Percentiles rank a stretch among this genome's conserved stretches.
Conservation (phyloP, 352 stramenopile genomes). For the Phytophthora chlamydospora region DNA sequence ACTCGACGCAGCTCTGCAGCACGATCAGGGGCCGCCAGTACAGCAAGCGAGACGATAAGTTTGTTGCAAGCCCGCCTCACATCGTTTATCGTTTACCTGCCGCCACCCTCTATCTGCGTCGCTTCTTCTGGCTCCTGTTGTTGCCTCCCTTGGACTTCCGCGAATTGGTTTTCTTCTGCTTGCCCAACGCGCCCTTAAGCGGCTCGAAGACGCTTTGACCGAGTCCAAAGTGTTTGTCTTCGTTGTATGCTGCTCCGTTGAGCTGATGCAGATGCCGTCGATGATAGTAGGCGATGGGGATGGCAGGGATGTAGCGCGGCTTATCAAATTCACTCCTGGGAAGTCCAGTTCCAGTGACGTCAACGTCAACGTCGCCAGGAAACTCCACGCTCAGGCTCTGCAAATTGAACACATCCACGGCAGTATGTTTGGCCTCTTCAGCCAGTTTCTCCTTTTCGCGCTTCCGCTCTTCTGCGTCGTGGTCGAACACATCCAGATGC, state of each 20-base stretch:
- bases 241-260: conserved; percentile 50
- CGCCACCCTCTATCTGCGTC: conserved; percentile 46
- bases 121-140: conserved; percentile 54
- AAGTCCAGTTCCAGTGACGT: conserved; percentile 1
- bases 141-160: conserved; percentile 33
- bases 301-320: conserved; percentile 54
- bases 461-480: conserved; percentile 40
- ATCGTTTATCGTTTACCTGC: conserved; percentile 23
- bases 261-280: conserved; percentile 54
- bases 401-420: conserved; percentile 59
- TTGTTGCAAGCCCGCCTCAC: not conserved
- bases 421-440: conserved; percentile 12
- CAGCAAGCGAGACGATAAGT: conserved; percentile 12
- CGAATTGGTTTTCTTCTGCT: conserved; percentile 45
- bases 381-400: conserved; percentile 20
- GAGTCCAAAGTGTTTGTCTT: conserved; percentile 75
- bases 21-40: conserved; percentile 9
- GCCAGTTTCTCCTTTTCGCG: conserved; percentile 35
- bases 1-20: conserved; percentile 20
- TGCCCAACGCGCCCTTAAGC: conserved; percentile 50
- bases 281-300: conserved; percentile 64
- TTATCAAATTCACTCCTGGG: conserved; percentile 31
- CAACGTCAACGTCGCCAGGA: conserved; percentile 16
- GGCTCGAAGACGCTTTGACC: conserved; percentile 77
- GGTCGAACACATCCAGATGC: conserved; percentile 51